Base-by-base conservation (phyloP, 2,329 filamentous ascomycete genomes). In the Stenocarpella maydis region DNA sequence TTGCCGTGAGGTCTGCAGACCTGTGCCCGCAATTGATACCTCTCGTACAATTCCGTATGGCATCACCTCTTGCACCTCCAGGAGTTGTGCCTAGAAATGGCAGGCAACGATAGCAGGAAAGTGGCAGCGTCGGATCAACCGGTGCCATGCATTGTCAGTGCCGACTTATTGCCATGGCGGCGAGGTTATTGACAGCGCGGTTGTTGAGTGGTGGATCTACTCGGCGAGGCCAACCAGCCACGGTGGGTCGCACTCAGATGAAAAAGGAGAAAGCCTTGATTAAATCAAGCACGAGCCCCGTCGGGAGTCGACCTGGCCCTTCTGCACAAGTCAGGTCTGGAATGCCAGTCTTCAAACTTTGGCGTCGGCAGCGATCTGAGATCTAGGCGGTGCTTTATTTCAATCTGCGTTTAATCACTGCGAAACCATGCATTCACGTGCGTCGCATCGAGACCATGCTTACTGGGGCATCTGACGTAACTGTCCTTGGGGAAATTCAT, bases 221-320 rank as follows among this genome's bases (percentile, higher is more conserved):
- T 47, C 37, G 41, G 39, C 19, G 17, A 61, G 21, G 21, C 31
- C 39, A 43, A 45, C 55, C 39, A 45, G 41, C n/a, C 55, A 21
- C 14, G 39, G 55, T 61, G 55, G 55, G 37, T 45, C 55, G 26
- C n/a, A 10, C 39, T 45, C 39, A 28, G 45, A 61, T 31, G 45
- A 47, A 61, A 61, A 61, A 39, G 55, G 45, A 39, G n/a, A n/a
- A 61, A 60, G 54, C 54, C 45, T 61, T 61, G 41, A 61, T 61
- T 61, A 45, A 47, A 19, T 26, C 45, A 61, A 47, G 39, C 55
- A 47, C 4, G 19, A 34, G 31, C 55, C 55, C 55, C 31, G 37
- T 43, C 54, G 19, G 12, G 6, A 24, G 21, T 3, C 21, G 19
- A 19, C n/a, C 53, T 17, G 34, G 14, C 17, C 34, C 34, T 8